Percentiles rank a stretch among this genome's conserved stretches.
phyloP scores from a whole-genome alignment of 164 flowering plant genomes.

The Annona cherimola region DNA sequence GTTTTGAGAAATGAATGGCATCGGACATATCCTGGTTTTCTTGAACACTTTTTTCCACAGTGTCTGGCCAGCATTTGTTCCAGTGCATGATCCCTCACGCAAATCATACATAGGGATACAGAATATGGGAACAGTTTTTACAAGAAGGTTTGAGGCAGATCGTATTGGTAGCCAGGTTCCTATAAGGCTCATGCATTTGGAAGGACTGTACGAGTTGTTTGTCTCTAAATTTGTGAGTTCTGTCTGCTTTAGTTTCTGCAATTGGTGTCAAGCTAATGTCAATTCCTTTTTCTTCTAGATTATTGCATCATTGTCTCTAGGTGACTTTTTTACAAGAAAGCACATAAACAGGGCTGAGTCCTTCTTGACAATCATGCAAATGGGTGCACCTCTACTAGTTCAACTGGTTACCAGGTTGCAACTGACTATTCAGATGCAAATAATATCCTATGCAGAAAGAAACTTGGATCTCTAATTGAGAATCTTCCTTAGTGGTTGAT shows the following conservation, averaged over 20 bases:
- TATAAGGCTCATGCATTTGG: slow-evolving; percentile 91
- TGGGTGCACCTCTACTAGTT: no score
- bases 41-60: slow-evolving; percentile 32
- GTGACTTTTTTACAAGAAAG: background rate
- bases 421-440: no score
- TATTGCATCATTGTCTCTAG: background rate
- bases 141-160: slow-evolving; percentile 95
- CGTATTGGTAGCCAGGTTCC: slow-evolving; percentile 93
- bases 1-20: background rate
- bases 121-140: slow-evolving; percentile 87
- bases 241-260: background rate
- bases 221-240: slow-evolving; percentile 88
- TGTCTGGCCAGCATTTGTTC: slow-evolving; percentile 97
- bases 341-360: background rate
- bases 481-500: background rate
- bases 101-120: slow-evolving; percentile 92
- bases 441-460: background rate
- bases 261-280: background rate
- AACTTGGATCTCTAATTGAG: background rate
- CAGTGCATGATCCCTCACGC: slow-evolving; percentile 92
- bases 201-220: slow-evolving; percentile 88
- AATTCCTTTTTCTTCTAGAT: background rate
- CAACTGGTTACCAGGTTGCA: no score
- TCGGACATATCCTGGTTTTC: slow-evolving; percentile 2
- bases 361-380: background rate